Evolutionary conservation across 2,329 filamentous ascomycete genomes (phyloP), one percentile per base, ranked within the genome.

Genomic region (Esteya vermicola): DNA sequence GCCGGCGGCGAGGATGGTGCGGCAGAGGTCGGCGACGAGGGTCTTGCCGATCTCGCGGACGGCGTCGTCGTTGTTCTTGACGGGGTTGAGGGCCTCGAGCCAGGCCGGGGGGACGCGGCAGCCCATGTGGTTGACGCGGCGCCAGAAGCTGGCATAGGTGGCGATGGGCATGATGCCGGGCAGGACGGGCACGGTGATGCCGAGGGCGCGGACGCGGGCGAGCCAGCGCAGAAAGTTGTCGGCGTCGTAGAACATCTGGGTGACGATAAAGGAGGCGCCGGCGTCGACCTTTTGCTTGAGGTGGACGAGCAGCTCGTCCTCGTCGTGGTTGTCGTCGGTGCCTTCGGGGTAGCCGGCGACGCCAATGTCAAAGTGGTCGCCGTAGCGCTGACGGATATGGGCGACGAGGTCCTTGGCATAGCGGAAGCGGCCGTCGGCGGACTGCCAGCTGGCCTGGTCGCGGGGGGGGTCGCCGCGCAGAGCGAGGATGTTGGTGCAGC

Each of bases 231-330:
- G 62, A 61, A 98, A 98, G 56, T 91, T 89, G 54, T 98, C 89
- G 37, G 77, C 88, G 54, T 98, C 89, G 66, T 98, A 98, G 63
- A 96, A 96, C 91, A 98, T 98, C 64, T 98, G 91, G 0, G 91
- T 96, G 40, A 98, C 84, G 47, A 98, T 83, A 57, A 96, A 98
- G 7, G 82, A 81, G 46, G 81, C 88, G 38, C 91, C 91, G 43
- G 85, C 84, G 56, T 98, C 91, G 26, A 96, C 80, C 66, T 98
- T 98, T 60, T 96, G 83, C 65, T 96, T 96, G 54, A 98, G 63
- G 58, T 96, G 91, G 48, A 91, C 80, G 47, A 98, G 75, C 52
- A 98, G 70, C 44, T 75, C 62, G 35, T 94, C 86, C 39, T 85
- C 80, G 53, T 94, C 78, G 51, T 84, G 77, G 57, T 94, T 86